These are phyloP conservation scores for Sugiyamaella castrensis DNA, from an alignment of 1,139 yeast genomes.

Conservation along the genomic window DNA sequence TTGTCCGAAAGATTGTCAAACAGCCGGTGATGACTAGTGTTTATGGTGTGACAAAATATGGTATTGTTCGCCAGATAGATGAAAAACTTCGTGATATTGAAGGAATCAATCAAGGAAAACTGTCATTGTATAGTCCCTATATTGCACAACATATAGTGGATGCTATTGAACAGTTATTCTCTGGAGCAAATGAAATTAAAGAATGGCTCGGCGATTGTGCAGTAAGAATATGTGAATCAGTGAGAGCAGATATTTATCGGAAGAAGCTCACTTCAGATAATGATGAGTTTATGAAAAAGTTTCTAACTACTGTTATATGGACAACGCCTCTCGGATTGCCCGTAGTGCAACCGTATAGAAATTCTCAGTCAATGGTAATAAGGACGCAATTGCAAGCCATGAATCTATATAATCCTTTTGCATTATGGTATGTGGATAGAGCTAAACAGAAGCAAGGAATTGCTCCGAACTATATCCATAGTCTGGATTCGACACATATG, in stretches of 20 bases:
- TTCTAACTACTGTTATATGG: constrained; percentile 84
- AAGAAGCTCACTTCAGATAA: constrained; percentile 12
- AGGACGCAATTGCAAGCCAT: constrained; percentile 76
- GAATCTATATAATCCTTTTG: constrained; percentile 71
- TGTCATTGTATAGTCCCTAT: constrained; percentile 37
- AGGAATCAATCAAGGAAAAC: constrained; percentile 33
- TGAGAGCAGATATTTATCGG: constrained; percentile 17
- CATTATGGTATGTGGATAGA: constrained; percentile 67
- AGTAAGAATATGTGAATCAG: constrained; percentile 63
- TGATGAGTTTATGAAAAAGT: constrained; percentile 43
- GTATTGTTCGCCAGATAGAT: constrained; percentile 73
- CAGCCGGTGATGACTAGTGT: constrained; percentile 97
- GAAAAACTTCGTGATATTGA: constrained; percentile 39
- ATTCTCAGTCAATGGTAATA: constrained; percentile 54
- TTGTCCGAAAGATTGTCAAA: constrained; percentile 79
- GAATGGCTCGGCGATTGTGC: constrained; percentile 89
- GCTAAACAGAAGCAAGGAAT: constrained; percentile 82
- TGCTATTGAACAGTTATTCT: constrained; percentile 72
- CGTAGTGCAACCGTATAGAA: constrained; percentile 89
- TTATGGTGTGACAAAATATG: constrained; percentile 87
- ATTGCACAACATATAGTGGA: constrained; percentile 69
- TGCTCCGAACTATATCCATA: constrained; percentile 91
- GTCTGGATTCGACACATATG: constrained; percentile 95
- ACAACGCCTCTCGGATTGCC: constrained; percentile 87
- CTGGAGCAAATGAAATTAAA: constrained; percentile 84